These are phyloP conservation scores for Calonectria honghensis DNA, from an alignment of 2,329 filamentous ascomycete genomes.

Conservation along the genomic window DNA sequence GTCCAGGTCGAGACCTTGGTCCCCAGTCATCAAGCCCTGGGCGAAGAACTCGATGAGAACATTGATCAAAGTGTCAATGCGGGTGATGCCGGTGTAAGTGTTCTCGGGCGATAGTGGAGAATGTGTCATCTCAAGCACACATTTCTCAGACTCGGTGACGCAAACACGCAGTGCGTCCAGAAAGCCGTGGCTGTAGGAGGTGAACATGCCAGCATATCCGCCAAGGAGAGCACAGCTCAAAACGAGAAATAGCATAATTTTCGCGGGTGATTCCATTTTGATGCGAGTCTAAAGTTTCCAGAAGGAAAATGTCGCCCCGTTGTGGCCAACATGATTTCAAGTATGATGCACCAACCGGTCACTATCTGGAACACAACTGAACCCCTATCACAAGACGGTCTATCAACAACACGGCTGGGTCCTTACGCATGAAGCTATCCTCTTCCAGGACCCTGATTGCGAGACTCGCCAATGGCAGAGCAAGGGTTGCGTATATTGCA, in stretches of 20 bases:
- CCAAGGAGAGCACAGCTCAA: slow-evolving; percentile 45
- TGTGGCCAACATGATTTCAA: background rate
- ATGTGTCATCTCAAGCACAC: slow-evolving; percentile 41
- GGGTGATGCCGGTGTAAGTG: background rate
- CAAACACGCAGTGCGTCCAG: slow-evolving; percentile 44
- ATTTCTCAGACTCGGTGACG: slow-evolving; percentile 8
- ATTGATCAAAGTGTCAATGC: slow-evolving; percentile 36
- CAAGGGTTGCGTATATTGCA: background rate
- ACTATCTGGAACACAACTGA: background rate
- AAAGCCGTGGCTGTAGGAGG: slow-evolving; percentile 43
- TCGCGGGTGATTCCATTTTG: background rate
- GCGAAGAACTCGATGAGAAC: slow-evolving; percentile 48
- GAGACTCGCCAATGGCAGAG: slow-evolving; percentile 25
- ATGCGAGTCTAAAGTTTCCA: background rate
- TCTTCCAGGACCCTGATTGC: slow-evolving; percentile 47
- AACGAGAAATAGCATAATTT: slow-evolving; percentile 34
- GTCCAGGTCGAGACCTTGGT: slow-evolving; percentile 36
- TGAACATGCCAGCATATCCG: slow-evolving; percentile 48
- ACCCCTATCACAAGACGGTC: background rate
- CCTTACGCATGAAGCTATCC: slow-evolving; percentile 1
- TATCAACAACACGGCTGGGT: background rate
- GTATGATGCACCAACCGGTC: background rate
- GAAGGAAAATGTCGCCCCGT: too few species aligned
- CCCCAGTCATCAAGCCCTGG: slow-evolving; percentile 36
- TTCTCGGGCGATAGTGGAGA: slow-evolving; percentile 8